Evolutionary conservation across 2,329 filamentous ascomycete genomes (phyloP).

Genomic region (Fusarium denticulatum): DNA sequence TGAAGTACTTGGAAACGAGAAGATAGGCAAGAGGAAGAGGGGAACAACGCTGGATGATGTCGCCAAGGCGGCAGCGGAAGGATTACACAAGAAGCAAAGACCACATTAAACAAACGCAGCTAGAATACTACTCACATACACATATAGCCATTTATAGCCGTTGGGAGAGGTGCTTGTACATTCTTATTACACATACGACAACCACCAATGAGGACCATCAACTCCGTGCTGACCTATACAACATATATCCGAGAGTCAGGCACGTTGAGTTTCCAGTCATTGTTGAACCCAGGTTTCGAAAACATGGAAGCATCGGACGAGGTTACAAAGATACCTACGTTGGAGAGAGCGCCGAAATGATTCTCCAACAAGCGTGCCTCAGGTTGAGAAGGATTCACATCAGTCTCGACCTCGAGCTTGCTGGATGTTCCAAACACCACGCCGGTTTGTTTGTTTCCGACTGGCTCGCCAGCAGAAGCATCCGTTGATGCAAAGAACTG

Average conservation of each 20-base stretch:
- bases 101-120: not conserved
- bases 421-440: constrained; percentile 50
- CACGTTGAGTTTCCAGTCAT: constrained; percentile 49
- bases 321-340: constrained; percentile 66
- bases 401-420: constrained; percentile 13
- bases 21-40: constrained; percentile 63
- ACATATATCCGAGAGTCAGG: constrained; percentile 48
- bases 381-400: not conserved
- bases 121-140: not conserved
- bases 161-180: constrained; percentile 10
- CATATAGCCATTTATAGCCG: not conserved
- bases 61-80: constrained; percentile 59
- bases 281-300: constrained; percentile 43
- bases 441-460: constrained; percentile 14
- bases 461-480: constrained; percentile 39
- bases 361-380: constrained; percentile 45
- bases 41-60: constrained; percentile 68
- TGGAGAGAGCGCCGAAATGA: constrained; percentile 72
- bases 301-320: constrained; percentile 34
- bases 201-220: not conserved
- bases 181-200: constrained; percentile 14
- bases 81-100: constrained; percentile 57
- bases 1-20: constrained; percentile 68
- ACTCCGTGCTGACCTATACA: not conserved
- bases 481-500: constrained; percentile 68